Base-by-base conservation (phyloP, 768 basidiomycete genomes). In the Amanita phalloides region DNA sequence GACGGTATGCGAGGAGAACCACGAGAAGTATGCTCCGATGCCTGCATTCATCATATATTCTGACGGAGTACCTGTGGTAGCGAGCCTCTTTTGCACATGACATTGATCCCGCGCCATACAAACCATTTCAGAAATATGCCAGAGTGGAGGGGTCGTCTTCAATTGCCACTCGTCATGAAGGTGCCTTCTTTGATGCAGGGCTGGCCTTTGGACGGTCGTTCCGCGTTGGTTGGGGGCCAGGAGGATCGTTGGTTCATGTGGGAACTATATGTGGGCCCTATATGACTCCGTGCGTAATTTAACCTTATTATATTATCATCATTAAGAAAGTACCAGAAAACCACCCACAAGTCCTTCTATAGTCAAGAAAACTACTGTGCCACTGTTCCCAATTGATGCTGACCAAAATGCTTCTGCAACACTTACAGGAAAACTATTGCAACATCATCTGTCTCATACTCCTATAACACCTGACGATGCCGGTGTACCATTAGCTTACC, bases 191-290 rank as follows among this genome's bases (percentile, higher is more conserved):
- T 9, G 95, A 99, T 65, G 87, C 90, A 13, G 94, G 92, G 0
- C 70, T 97, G 33, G 77, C 86, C 0, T 69, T 93, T 51, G 93
- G 93, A 10, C 78, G 91, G 14, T 90, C 88, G 10, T 96, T 92
- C 65, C 77, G 92, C 52, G 90, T 86, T 2, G 83, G 90, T 3
- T 98, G 93, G 91, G 90, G 94, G 17, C 84, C 88, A 1, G 76
- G 78, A 35, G 91, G 91, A 0, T 73, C 71, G 36, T 62, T 97
- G 6, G 82, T 83, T 9, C 85, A 90, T 64, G 64, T 86, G 9
- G 93, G 90, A n/a, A 72, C 72, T 45, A 67, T 95, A 55, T 84
- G 87, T 66, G 68, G 72, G 6, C 82, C 84, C 23, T 67, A 61
- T 3, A 68, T 72, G 48, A 67, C 70, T 45, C 56, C 68, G 87